Percentiles rank a stretch among this genome's conserved stretches.
Conservation (phyloP, 176 grass and related monocot genomes). For the Urochloa ruziziensis region DNA sequence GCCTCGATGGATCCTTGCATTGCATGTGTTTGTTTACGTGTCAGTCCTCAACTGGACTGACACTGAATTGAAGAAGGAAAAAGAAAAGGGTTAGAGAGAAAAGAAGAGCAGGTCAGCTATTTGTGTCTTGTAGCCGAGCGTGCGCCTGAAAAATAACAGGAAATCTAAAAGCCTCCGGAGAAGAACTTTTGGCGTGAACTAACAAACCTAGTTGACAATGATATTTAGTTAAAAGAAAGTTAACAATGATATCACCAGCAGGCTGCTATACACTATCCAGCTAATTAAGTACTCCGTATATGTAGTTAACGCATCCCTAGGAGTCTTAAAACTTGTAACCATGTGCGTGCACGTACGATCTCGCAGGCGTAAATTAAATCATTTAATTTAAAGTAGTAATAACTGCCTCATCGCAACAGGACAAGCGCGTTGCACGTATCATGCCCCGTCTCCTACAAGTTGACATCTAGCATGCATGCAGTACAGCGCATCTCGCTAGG, state of each 20-base stretch:
- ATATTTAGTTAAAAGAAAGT: too few relatives aligned
- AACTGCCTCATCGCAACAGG: not conserved
- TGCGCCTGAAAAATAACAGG: not conserved
- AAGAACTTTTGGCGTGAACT: constrained; percentile 24
- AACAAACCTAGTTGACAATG: constrained; percentile 14
- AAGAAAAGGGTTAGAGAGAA: not conserved
- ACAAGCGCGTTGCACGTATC: constrained; percentile 11
- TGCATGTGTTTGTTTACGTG: not conserved
- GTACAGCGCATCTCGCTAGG: not conserved
- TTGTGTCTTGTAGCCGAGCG: constrained; percentile 16
- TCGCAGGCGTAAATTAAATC: not conserved
- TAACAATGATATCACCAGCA: constrained; percentile 26
- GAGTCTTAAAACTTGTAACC: constrained; percentile 28
- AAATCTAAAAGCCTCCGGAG: not conserved
- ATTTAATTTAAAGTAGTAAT: too few relatives aligned
- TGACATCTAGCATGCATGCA: not conserved
- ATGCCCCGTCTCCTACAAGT: not conserved
- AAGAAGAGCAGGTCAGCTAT: not conserved
- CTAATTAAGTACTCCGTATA: too few relatives aligned
- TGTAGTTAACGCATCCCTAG: constrained; percentile 12
- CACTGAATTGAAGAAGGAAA: not conserved
- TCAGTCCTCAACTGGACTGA: not conserved
- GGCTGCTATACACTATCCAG: not conserved
- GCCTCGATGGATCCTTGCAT: not conserved
- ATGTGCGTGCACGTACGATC: not conserved